Conservation (phyloP, 345 rosid species). For the Microcos paniculata region DNA sequence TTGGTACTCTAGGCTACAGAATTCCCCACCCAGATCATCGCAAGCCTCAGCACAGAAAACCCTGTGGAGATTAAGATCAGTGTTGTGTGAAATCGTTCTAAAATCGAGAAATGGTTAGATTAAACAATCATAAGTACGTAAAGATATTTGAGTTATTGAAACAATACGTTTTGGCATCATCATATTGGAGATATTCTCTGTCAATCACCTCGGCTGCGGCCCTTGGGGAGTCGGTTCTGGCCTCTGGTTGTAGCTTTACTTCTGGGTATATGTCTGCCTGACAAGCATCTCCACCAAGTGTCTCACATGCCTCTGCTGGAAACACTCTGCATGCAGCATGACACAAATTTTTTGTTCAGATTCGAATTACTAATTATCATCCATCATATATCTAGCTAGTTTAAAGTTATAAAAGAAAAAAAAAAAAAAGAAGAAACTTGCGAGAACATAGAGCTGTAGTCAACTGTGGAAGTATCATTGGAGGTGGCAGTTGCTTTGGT, state of each 20-base stretch:
- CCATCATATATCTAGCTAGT: not conserved
- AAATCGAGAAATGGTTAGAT: not conserved
- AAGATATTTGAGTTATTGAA: too few relatives aligned
- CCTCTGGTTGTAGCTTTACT: constrained; percentile 32
- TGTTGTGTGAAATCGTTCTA: too few relatives aligned
- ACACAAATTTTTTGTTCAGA: not conserved
- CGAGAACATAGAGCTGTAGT: constrained; percentile 56
- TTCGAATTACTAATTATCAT: too few relatives aligned
- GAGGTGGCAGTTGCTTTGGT: constrained; percentile 33
- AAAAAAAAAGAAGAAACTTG: constrained; percentile 20
- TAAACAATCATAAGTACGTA: too few relatives aligned
- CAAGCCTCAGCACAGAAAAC: constrained; percentile 61
- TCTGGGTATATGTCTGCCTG: constrained; percentile 66
- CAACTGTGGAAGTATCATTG: constrained; percentile 39
- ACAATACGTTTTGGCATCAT: constrained; percentile 37
- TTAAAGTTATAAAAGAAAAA: not conserved
- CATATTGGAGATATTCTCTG: constrained; percentile 36
- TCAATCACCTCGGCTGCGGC: constrained; percentile 17
- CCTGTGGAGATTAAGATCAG: too few relatives aligned
- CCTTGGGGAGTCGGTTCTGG: constrained; percentile 7
- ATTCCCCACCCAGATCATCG: constrained; percentile 91
- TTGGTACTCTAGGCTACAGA: constrained; percentile 66
- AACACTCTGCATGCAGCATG: constrained; percentile 51
- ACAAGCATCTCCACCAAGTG: constrained; percentile 70
- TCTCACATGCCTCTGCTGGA: constrained; percentile 84